Base-by-base conservation (phyloP, 2,329 filamentous ascomycete species). In the Fusarium sp. region DNA sequence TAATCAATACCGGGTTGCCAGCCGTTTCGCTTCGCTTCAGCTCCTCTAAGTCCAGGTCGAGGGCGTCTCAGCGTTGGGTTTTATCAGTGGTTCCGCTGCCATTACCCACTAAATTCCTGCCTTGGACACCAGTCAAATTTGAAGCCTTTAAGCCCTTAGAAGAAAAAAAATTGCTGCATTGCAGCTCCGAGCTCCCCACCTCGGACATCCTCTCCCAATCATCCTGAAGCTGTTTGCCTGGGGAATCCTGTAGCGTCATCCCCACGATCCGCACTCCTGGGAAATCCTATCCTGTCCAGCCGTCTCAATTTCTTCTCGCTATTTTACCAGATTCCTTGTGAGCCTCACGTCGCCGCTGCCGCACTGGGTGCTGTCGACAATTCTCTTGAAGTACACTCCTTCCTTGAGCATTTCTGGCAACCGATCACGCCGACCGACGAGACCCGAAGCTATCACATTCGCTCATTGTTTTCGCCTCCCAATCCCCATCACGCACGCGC, bases 211-310 rank as follows among this genome's bases (percentile, higher is more conserved):
- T 68, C 74, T 68, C 70, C 75, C 76, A 78, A 78, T 78, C 72
- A 74, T 41, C 50, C 61, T 76, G 52, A 62, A 67, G 62, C 62
- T 75, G 57, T 64, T 59, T 67, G 58, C 54, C 72, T 57, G 63
- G 66, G 73, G 68, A 77, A 68, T 67, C 73, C 67, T 78, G 75
- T 70, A 78, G 74, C 75, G 77, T 78, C 77, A 78, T 78, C 75
- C 77, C 76, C 74, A 78, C 75, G 77, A 78, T 78, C 72, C 75
- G 71, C 66, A 57, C 72, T 73, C 68, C 65, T 75, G 75, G 74
- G 75, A 73, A 78, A 77, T 75, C 61, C 56, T 70, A 69, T 74
- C 57, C 66, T 68, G 59, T 70, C 52, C 69, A 61, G 60, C 57
- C 70, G 56, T 73, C 55, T 65, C 66, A 61, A 64, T 68, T 74